Conservation (phyloP, 2,329 filamentous ascomycete species). For the Fusarium sp. region DNA sequence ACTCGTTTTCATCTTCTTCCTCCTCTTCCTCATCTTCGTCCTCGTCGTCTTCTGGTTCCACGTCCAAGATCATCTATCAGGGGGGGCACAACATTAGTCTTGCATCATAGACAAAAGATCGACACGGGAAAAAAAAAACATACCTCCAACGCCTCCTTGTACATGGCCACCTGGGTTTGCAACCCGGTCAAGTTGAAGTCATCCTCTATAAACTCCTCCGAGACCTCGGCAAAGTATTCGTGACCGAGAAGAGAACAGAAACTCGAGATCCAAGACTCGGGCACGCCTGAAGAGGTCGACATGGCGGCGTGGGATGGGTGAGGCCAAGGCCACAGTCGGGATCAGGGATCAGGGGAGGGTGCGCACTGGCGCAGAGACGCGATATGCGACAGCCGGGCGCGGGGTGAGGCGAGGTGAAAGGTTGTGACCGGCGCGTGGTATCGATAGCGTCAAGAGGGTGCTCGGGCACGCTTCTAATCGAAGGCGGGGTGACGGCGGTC, state of each 20-base stretch:
- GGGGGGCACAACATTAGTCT: conserved; percentile 11
- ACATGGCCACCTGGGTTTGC: conserved; percentile 96
- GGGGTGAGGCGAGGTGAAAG: conserved; percentile 14
- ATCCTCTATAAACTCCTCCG: conserved; percentile 99
- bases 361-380: conserved; percentile 26
- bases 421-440: conserved; percentile 26
- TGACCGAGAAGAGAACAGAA: conserved; percentile 96
- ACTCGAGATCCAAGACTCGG: conserved; percentile 97
- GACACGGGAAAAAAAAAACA: conserved; percentile 3
- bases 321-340: conserved; percentile 11
- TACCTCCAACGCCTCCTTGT: conserved; percentile 96
- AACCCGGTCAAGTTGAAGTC: conserved; percentile 98
- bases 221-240: conserved; percentile 99
- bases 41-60: conserved; percentile 95
- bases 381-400: conserved; percentile 11
- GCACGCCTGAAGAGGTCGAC: conserved; percentile 70
- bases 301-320: conserved; percentile 51
- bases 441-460: conserved; percentile 36
- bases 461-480: conserved; percentile 1
- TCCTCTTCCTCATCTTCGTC: conserved; percentile 86
- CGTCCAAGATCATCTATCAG: conserved; percentile 92
- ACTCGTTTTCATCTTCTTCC: conserved; percentile 79
- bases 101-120: not conserved
- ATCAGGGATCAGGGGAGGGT: conserved; percentile 21
- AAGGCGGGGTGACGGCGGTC: conserved; percentile 44